Conservation (phyloP, 2,329 filamentous ascomycete genomes). For the Fusarium pseudoanthophilum region DNA sequence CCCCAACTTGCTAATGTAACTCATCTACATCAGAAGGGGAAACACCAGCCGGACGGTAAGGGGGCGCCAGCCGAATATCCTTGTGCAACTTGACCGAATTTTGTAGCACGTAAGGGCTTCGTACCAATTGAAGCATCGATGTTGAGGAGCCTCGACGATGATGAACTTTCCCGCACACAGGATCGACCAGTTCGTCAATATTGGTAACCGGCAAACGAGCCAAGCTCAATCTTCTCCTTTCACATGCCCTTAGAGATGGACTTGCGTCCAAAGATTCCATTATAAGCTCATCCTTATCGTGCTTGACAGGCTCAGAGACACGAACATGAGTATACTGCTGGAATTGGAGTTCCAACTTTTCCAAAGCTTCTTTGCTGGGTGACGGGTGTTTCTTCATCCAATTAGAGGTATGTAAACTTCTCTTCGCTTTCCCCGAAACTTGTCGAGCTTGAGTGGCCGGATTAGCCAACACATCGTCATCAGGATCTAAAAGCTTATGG, state of each 20-base stretch:
- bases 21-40: slow-evolving; percentile 49
- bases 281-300: slow-evolving; percentile 49
- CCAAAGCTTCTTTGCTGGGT: slow-evolving; percentile 55
- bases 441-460: slow-evolving; percentile 14
- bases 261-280: slow-evolving; percentile 23
- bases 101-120: slow-evolving; percentile 23
- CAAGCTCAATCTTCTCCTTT: slow-evolving; percentile 46
- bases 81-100: slow-evolving; percentile 31
- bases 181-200: slow-evolving; percentile 25
- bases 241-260: slow-evolving; percentile 35
- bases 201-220: slow-evolving; percentile 17
- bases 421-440: background rate
- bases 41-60: slow-evolving; percentile 40
- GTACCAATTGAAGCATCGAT: slow-evolving; percentile 5
- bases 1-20: slow-evolving; percentile 43
- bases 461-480: slow-evolving; percentile 6
- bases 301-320: slow-evolving; percentile 13
- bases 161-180: slow-evolving; percentile 4
- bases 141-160: slow-evolving; percentile 29
- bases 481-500: background rate
- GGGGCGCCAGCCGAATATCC: slow-evolving; percentile 43
- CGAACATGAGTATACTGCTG: slow-evolving; percentile 46
- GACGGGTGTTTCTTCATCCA: slow-evolving; percentile 58
- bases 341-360: slow-evolving; percentile 52
- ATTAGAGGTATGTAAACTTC: slow-evolving; percentile 9